These are phyloP conservation scores for Pichia gijzeniarum DNA, from an alignment of 805 yeast species.

Conservation along the genomic window DNA sequence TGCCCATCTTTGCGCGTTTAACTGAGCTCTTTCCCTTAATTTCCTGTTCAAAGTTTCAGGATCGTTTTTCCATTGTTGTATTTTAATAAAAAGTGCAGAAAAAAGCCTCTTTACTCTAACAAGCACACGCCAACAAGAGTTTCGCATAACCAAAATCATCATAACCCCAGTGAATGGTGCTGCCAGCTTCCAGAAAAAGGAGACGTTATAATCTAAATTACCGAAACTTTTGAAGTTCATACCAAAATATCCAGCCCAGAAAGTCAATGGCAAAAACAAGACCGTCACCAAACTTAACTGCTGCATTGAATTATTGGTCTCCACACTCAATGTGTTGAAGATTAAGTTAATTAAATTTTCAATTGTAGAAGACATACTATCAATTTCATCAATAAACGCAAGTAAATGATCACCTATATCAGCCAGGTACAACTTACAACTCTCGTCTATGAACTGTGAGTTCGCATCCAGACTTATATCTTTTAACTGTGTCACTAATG, in stretches of 20 bases:
- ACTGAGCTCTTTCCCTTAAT: background rate
- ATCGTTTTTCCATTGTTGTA: background rate
- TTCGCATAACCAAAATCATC: constrained; percentile 33
- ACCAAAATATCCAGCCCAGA: constrained; percentile 57
- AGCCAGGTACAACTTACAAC: constrained; percentile 41
- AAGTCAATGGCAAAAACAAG: constrained; percentile 50
- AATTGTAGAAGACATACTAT: constrained; percentile 46
- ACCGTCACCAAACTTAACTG: constrained; percentile 51
- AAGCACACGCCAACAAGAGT: constrained; percentile 14
- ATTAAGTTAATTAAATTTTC: constrained; percentile 45
- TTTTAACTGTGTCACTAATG: constrained; percentile 40
- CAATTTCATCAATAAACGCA: constrained; percentile 46
- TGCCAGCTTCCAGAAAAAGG: constrained; percentile 44
- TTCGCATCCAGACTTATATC: constrained; percentile 29
- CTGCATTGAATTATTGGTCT: constrained; percentile 49
- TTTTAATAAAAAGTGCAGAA: background rate
- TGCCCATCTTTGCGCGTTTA: background rate
- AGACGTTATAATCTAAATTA: constrained; percentile 33
- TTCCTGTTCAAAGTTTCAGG: background rate
- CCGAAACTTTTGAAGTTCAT: constrained; percentile 45
- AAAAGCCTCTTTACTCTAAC: constrained; percentile 6
- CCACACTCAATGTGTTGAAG: constrained; percentile 52
- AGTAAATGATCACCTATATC: constrained; percentile 54
- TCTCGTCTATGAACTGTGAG: constrained; percentile 32
- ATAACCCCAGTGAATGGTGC: constrained; percentile 35